phyloP scores from a whole-genome alignment of 2,329 filamentous ascomycete genomes.

The Pestalotiopsis sp. region DNA sequence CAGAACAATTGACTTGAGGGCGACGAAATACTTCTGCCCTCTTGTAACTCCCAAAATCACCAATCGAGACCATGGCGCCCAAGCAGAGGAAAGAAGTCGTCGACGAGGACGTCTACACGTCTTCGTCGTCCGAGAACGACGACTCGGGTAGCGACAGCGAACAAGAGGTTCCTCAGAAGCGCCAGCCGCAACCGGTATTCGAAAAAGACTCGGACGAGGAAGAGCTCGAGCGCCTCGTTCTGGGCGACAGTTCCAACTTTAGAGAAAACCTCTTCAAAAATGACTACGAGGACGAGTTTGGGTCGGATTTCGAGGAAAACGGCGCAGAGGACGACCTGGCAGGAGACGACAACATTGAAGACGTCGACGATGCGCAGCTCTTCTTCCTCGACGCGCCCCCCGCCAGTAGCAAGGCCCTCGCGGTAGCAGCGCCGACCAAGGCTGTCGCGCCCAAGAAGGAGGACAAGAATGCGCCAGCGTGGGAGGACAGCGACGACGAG shows the following conservation, averaged over 20 bases:
- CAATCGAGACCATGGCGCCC: constrained; percentile 4
- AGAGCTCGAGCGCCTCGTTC: constrained; percentile 83
- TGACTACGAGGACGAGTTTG: constrained; percentile 36
- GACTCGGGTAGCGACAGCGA: constrained; percentile 14
- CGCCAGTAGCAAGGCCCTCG: constrained; percentile 29
- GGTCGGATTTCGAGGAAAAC: constrained; percentile 28
- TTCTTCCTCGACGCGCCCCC: constrained; percentile 76
- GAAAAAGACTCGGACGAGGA: constrained; percentile 83
- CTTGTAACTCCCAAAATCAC: neutral
- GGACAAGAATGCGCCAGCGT: constrained; percentile 57
- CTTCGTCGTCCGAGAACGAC: constrained; percentile 17
- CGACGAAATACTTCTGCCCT: neutral
- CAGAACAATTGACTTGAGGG: constrained; percentile 3
- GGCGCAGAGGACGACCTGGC: constrained; percentile 40
- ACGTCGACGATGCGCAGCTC: constrained; percentile 75
- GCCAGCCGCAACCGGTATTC: constrained; percentile 26
- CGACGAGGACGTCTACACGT: constrained; percentile 17
- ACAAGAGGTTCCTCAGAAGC: constrained; percentile 29
- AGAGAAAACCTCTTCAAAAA: constrained; percentile 66
- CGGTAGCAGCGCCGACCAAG: constrained; percentile 21
- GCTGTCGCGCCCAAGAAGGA: constrained; percentile 15
- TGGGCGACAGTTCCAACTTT: constrained; percentile 86
- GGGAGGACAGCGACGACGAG: constrained; percentile 97
- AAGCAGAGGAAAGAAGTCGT: neutral
- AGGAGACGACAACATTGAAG: constrained; percentile 53